Base-by-base conservation (phyloP, 805 yeast species). In the Starmerella floricola region DNA sequence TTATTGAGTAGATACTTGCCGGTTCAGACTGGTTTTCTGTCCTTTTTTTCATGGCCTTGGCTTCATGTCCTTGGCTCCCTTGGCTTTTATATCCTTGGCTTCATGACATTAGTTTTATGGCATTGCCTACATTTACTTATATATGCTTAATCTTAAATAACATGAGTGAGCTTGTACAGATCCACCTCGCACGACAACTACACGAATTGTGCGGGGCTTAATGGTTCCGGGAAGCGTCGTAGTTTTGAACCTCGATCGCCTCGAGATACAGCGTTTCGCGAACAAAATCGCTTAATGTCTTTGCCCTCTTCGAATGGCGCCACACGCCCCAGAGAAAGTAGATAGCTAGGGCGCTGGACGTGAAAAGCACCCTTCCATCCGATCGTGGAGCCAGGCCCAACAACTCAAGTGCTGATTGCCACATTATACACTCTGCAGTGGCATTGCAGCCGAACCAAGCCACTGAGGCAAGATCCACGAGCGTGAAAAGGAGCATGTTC, bases 181-280 rank as follows among this genome's bases (percentile, higher is more conserved):
- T n/a, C n/a, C n/a, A n/a, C n/a, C n/a, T n/a, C n/a, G n/a, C n/a
- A n/a, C n/a, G n/a, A n/a, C n/a, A n/a, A n/a, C n/a, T n/a, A n/a
- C n/a, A n/a, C n/a, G n/a, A n/a, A n/a, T n/a, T n/a, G n/a, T n/a
- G n/a, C n/a, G n/a, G n/a, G n/a, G n/a, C n/a, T n/a, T n/a, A n/a
- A n/a, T n/a, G n/a, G n/a, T n/a, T n/a, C n/a, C n/a, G n/a, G n/a
- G n/a, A n/a, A n/a, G n/a, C 34, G 3, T 33, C 33, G 35, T 31
- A 38, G 40, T 46, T 46, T 12, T 31, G 28, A n/a, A 46, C 36
- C 36, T 39, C 44, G 2, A 35, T 32, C 2, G 34, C 38, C 11
- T 44, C 47, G 3, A 44, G 38, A 31, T 44, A 40, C 17, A 21
- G 21, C 21, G 35, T 20, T 20, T 40, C 44, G n/a, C 47, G 36